Percentiles rank a stretch among this genome's conserved stretches.
Evolutionary conservation across 140 eudicot genomes (phyloP).

Genomic region (Cichorium intybus): DNA sequence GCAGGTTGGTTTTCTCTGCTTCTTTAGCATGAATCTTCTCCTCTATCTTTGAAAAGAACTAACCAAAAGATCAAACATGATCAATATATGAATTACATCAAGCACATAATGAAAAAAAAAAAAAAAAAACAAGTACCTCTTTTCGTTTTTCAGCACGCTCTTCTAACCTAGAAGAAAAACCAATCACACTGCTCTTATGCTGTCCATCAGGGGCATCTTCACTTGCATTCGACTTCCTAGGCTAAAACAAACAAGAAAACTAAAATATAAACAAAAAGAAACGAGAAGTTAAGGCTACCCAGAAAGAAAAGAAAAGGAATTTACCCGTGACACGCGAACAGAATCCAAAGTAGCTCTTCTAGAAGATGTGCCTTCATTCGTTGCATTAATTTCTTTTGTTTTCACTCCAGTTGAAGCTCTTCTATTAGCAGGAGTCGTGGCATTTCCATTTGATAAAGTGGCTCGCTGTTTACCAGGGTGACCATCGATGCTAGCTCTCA

Average conservation of each 20-base stretch:
- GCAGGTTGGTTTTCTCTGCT: constrained; percentile 63
- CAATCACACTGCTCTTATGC: constrained; percentile 41
- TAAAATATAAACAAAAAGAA: constrained; percentile 11
- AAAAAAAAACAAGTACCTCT: constrained; percentile 49
- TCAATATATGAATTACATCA: not conserved
- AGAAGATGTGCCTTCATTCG: constrained; percentile 22
- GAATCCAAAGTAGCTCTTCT: constrained; percentile 39
- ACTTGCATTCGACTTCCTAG: constrained; percentile 47
- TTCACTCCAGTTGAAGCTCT: constrained; percentile 46
- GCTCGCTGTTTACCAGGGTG: constrained; percentile 40
- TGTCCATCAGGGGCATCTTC: constrained; percentile 38
- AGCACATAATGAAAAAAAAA: not conserved
- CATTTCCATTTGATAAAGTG: constrained; percentile 38
- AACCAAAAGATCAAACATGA: constrained; percentile 14
- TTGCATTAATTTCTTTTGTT: constrained; percentile 37
- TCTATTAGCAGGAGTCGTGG: constrained; percentile 31
- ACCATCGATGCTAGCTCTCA: constrained; percentile 66
- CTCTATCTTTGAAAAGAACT: constrained; percentile 88
- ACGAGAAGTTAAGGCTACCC: constrained; percentile 6
- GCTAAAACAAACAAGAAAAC: constrained; percentile 39
- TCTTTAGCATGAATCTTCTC: constrained; percentile 90
- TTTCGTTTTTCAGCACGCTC: constrained; percentile 93
- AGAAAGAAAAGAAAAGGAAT: not conserved
- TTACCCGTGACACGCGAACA: constrained; percentile 47
- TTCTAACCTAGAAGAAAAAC: constrained; percentile 79